These are phyloP conservation scores for Entonaema liquescens DNA, from an alignment of 495 filamentous ascomycete genomes.

Conservation along the genomic window DNA sequence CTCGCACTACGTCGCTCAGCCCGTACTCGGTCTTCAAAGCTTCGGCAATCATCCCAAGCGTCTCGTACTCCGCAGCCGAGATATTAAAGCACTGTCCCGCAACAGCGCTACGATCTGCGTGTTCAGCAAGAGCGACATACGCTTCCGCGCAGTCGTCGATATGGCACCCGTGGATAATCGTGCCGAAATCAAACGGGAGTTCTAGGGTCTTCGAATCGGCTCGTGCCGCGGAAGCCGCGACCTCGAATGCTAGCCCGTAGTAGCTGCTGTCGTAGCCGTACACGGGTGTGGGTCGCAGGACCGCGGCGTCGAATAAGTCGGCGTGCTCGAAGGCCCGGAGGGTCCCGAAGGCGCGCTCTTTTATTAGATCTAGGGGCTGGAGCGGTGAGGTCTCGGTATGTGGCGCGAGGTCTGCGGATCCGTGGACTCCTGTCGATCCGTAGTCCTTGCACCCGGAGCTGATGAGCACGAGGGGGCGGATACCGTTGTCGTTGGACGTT, in stretches of 20 bases:
- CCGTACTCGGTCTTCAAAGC: constrained; percentile 51
- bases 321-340: constrained; percentile 42
- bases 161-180: constrained; percentile 52
- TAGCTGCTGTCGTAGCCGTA: constrained; percentile 52
- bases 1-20: constrained; percentile 37
- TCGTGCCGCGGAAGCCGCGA: constrained; percentile 28
- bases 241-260: constrained; percentile 48
- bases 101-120: constrained; percentile 36
- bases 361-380: constrained; percentile 23
- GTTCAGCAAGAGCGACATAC: constrained; percentile 51
- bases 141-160: constrained; percentile 58
- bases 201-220: constrained; percentile 31
- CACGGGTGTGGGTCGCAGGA: constrained; percentile 52
- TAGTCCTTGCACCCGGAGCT: constrained; percentile 59
- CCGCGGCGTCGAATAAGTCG: constrained; percentile 50
- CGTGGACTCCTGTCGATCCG: constrained; percentile 47
- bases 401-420: constrained; percentile 41
- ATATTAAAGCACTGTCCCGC: constrained; percentile 54
- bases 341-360: constrained; percentile 27
- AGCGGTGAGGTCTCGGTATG: constrained; percentile 52
- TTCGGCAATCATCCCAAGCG: constrained; percentile 44
- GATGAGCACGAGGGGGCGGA: constrained; percentile 49
- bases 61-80: constrained; percentile 51
- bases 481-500: constrained; percentile 20
- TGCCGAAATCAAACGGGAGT: constrained; percentile 44